These are phyloP conservation scores for Mycena citricolor DNA, from an alignment of 1,284 basidiomycete genomes.

Conservation along the genomic window DNA sequence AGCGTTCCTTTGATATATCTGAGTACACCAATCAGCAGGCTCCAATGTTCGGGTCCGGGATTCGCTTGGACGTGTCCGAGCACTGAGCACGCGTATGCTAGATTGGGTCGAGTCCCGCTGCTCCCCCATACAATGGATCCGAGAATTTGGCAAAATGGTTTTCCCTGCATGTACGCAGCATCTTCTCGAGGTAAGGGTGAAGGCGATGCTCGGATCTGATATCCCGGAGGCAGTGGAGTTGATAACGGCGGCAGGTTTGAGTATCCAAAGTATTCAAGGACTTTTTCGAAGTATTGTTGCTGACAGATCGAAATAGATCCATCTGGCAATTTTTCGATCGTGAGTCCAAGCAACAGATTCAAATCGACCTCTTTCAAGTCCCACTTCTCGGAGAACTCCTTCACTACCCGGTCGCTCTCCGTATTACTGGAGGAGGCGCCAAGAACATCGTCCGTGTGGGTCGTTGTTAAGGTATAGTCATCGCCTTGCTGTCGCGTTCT, in stretches of 20 bases:
- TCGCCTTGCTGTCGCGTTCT: background rate
- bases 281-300: background rate
- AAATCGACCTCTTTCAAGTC: conserved; percentile 10
- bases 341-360: conserved; percentile 1
- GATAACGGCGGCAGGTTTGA: background rate
- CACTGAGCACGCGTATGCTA: conserved; percentile 3
- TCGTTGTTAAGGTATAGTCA: conserved; percentile 6
- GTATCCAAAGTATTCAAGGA: background rate
- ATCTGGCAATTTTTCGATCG: background rate
- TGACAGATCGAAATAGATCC: background rate
- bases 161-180: background rate
- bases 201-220: background rate
- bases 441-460: conserved; percentile 8
- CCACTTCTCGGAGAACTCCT: conserved; percentile 9
- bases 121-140: conserved; percentile 4
- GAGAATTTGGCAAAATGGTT: background rate
- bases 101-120: conserved; percentile 1
- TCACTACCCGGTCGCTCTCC: conserved; percentile 1
- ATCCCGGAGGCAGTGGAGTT: background rate
- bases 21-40: conserved; percentile 1
- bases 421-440: conserved; percentile 1
- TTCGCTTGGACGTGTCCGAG: conserved; percentile 5
- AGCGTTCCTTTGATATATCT: conserved; percentile 3
- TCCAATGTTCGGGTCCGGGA: conserved; percentile 7
- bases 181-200: background rate